Percentiles rank a stretch among this genome's conserved stretches.
Conservation (phyloP, 176 grass and related monocot species). For the Canna indica region DNA sequence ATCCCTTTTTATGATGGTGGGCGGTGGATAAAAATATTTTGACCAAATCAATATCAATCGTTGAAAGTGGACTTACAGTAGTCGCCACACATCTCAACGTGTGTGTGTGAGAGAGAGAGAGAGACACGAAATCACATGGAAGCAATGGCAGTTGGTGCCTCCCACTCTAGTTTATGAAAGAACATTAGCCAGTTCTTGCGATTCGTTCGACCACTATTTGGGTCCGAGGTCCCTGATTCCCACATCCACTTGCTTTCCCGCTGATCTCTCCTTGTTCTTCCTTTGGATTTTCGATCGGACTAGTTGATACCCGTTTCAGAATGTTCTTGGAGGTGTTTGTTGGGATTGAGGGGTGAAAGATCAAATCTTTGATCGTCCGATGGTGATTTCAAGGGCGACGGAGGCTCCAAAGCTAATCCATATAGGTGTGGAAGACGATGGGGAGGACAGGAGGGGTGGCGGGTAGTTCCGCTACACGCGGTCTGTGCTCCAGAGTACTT, state of each 20-base stretch:
- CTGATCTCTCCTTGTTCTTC: background rate
- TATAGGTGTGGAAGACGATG: slow-evolving; percentile 70
- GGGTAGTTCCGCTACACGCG: slow-evolving; percentile 83
- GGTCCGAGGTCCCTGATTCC: background rate
- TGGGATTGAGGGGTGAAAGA: background rate
- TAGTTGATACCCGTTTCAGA: background rate
- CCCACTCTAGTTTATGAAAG: too few species aligned
- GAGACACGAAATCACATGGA: too few species aligned
- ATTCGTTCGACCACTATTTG: too few species aligned
- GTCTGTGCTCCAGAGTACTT: slow-evolving; percentile 67
- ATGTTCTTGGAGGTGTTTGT: background rate
- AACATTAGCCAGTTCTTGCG: too few species aligned
- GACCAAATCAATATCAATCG: background rate
- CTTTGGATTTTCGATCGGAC: background rate
- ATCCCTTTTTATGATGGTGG: too few species aligned
- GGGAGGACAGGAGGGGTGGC: background rate
- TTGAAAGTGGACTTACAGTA: background rate
- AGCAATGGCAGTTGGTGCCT: too few species aligned
- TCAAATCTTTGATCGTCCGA: background rate
- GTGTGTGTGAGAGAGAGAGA: background rate
- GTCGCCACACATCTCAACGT: too few species aligned
- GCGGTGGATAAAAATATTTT: background rate
- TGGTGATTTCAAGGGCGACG: slow-evolving; percentile 6
- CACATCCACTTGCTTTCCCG: background rate
- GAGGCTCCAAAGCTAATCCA: slow-evolving; percentile 58